Evolutionary conservation across 225 moss, liverwort and hornwort species (phyloP).

Genomic region (Pseudoscleropodium purum): DNA sequence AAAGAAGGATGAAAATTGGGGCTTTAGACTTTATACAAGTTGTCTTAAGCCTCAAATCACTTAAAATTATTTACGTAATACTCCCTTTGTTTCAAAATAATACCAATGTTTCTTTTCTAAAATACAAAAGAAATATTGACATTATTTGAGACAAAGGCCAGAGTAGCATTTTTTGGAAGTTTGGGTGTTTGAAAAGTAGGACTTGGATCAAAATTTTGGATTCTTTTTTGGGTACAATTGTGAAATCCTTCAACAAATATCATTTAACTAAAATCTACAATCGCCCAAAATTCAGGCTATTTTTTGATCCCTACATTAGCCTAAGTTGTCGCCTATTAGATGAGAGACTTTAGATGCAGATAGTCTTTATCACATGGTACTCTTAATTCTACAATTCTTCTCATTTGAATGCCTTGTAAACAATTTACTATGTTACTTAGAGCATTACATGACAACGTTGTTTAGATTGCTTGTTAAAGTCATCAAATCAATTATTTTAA

Average conservation of each 20-base stretch:
- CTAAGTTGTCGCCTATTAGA: accelerated
- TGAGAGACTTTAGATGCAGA: neutral
- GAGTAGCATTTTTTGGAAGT: neutral
- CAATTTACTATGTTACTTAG: neutral
- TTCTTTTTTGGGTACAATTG: no score
- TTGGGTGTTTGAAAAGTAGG: neutral
- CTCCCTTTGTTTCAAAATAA: no score
- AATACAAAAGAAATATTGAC: no score
- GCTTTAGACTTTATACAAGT: accelerated
- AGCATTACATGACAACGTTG: accelerated
- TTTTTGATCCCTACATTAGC: neutral
- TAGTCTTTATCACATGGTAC: neutral
- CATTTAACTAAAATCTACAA: neutral
- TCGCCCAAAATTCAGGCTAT: accelerated
- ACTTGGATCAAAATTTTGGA: neutral
- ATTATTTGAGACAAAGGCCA: no score
- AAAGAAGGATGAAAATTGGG: neutral
- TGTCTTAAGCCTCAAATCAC: neutral
- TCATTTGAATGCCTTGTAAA: neutral
- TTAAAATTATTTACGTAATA: accelerated
- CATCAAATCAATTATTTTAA: neutral
- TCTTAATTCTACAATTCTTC: neutral
- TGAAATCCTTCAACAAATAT: neutral
- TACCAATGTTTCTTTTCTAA: no score
- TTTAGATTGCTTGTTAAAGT: neutral